A percentile compares a stretch with the other conserved stretches of the same genome.
Evolutionary conservation across 805 yeast species (phyloP).

Genomic region (Candida sphagnicola): DNA sequence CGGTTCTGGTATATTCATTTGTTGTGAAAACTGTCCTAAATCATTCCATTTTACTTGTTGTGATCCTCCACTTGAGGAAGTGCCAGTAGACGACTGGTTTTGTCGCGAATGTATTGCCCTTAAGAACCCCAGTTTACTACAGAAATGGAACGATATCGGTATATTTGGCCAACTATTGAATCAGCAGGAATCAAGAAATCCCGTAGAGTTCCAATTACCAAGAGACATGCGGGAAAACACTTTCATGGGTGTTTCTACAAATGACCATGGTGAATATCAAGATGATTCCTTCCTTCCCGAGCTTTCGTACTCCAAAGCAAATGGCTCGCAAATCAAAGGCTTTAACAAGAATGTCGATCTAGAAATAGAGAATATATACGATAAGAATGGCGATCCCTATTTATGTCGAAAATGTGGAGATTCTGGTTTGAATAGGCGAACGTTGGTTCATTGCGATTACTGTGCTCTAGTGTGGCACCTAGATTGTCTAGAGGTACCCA

Average conservation of each 20-base stretch:
- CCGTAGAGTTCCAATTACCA: conserved; percentile 53
- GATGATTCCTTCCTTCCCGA: conserved; percentile 49
- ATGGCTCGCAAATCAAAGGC: conserved; percentile 32
- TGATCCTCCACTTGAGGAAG: conserved; percentile 81
- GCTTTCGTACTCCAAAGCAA: conserved; percentile 34
- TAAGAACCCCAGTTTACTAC: conserved; percentile 19
- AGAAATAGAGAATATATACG: conserved; percentile 63
- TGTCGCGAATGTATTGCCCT: conserved; percentile 71
- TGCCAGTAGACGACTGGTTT: conserved; percentile 90
- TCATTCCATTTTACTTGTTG: conserved; percentile 91
- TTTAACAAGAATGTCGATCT: conserved; percentile 44
- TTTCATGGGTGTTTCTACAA: conserved; percentile 69
- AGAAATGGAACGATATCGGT: conserved; percentile 38
- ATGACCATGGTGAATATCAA: conserved; percentile 65
- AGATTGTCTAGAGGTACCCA: conserved; percentile 79
- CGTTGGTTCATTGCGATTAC: conserved; percentile 73
- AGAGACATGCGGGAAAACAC: conserved; percentile 55
- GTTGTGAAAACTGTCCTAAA: conserved; percentile 91
- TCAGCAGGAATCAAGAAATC: conserved; percentile 56
- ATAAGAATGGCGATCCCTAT: conserved; percentile 63
- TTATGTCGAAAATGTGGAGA: conserved; percentile 74
- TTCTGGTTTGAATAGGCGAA: conserved; percentile 57
- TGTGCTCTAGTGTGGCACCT: conserved; percentile 84
- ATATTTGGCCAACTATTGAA: conserved; percentile 56
- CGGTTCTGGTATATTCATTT: conserved; percentile 80